phyloP scores from a whole-genome alignment of 257 asterid species.

The Penstemon barbatus region DNA sequence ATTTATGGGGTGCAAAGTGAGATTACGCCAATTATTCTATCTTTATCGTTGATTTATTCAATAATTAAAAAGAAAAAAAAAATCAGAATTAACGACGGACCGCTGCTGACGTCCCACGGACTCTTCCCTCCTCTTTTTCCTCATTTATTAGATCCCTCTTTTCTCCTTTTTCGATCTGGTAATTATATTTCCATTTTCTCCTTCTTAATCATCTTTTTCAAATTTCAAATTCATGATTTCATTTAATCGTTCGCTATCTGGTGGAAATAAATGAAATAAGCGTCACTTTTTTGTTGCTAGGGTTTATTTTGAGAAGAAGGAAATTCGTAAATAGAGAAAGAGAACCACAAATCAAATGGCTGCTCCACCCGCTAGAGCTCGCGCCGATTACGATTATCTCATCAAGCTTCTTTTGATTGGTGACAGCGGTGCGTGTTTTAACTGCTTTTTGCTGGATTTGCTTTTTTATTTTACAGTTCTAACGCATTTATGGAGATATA shows the following conservation, averaged over 20 bases:
- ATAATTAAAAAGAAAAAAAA: background rate
- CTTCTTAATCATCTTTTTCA: background rate
- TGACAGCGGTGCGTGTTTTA: constrained; percentile 48
- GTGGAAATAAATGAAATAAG: constrained; percentile 2
- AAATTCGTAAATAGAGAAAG: constrained; percentile 3
- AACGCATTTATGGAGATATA: too few species aligned
- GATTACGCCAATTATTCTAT: background rate
- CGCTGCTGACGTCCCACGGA: constrained; percentile 49
- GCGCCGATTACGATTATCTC: constrained; percentile 66
- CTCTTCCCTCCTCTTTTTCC: constrained; percentile 51
- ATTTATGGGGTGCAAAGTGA: too few species aligned
- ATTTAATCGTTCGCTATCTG: background rate
- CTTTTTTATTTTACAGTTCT: background rate
- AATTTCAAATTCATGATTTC: constrained; percentile 17
- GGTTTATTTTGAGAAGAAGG: constrained; percentile 37
- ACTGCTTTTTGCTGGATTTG: background rate
- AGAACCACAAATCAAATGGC: constrained; percentile 43
- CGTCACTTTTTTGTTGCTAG: constrained; percentile 27
- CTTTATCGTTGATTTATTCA: constrained; percentile 21
- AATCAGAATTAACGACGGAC: constrained; percentile 38
- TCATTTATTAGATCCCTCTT: constrained; percentile 46
- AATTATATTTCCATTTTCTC: constrained; percentile 20
- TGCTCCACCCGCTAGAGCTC: constrained; percentile 71
- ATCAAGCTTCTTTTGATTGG: constrained; percentile 68
- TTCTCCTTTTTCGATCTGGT: constrained; percentile 48